Evolutionary conservation across 257 asterid genomes (phyloP).

Genomic region (Nicotiana knightiana): DNA sequence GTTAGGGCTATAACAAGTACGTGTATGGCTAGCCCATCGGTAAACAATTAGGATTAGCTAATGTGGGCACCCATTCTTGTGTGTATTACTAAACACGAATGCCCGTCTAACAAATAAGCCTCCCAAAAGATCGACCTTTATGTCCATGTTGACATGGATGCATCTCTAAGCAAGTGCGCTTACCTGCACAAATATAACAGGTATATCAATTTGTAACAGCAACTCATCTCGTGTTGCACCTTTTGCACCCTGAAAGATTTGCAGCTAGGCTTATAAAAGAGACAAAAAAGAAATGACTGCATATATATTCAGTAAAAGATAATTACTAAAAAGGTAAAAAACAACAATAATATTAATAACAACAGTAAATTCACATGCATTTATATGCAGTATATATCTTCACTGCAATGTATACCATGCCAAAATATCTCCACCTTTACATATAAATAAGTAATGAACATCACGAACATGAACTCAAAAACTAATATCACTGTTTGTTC

Average conservation of each 20-base stretch:
- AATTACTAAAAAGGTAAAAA: background rate
- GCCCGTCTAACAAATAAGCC: background rate
- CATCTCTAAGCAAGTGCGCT: background rate
- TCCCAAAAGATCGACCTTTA: background rate
- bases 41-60: background rate
- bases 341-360: background rate
- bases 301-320: background rate
- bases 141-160: background rate
- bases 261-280: background rate
- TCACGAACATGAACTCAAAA: background rate
- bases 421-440: background rate
- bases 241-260: constrained; percentile 45
- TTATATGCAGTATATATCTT: background rate
- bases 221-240: constrained; percentile 64
- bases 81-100: background rate
- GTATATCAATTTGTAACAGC: constrained; percentile 52
- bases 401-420: background rate
- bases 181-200: constrained; percentile 85
- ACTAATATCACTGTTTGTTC: background rate
- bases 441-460: background rate
- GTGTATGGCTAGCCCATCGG: background rate
- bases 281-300: background rate
- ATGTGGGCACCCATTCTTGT: background rate
- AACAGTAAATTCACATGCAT: background rate
- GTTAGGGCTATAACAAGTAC: background rate